Evolutionary conservation across 805 yeast species (phyloP).

Genomic region (Torulaspora indica): DNA sequence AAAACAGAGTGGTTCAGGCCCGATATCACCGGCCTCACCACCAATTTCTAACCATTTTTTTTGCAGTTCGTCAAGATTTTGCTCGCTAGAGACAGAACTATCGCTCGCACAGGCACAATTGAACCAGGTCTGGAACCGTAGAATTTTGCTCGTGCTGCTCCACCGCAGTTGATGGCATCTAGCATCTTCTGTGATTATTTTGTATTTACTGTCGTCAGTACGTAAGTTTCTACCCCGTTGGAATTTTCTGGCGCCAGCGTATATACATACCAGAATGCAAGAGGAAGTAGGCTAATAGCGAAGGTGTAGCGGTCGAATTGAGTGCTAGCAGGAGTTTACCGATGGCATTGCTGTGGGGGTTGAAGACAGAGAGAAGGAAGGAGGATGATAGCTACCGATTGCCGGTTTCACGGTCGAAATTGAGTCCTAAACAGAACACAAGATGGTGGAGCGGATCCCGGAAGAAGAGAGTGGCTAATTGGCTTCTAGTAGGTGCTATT

Average conservation of each 20-base stretch:
- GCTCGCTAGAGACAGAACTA: background rate
- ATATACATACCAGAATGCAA: too few species aligned
- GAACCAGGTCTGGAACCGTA: background rate
- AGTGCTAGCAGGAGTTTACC: background rate
- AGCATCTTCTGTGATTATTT: background rate
- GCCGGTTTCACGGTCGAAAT: slow-evolving; percentile 14
- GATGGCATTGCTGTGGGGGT: slow-evolving; percentile 11
- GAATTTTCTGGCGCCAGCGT: background rate
- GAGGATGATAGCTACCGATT: slow-evolving; percentile 14
- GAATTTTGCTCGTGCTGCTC: background rate
- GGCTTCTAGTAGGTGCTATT: background rate
- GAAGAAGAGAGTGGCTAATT: slow-evolving; percentile 8
- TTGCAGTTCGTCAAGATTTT: background rate
- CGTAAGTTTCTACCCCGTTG: background rate
- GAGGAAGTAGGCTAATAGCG: background rate
- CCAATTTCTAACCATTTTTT: slow-evolving; percentile 4
- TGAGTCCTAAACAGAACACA: slow-evolving; percentile 11
- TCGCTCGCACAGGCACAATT: background rate
- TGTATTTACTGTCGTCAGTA: background rate
- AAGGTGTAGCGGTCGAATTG: background rate
- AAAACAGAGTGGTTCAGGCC: slow-evolving; percentile 68
- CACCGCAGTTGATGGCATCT: background rate
- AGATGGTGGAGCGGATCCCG: slow-evolving; percentile 3
- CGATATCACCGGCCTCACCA: slow-evolving; percentile 39
- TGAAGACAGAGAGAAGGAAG: slow-evolving; percentile 11